A percentile compares a stretch with the other conserved stretches of the same genome.
phyloP scores from a whole-genome alignment of 176 grass and related monocot genomes.

The Oryza longistaminata region DNA sequence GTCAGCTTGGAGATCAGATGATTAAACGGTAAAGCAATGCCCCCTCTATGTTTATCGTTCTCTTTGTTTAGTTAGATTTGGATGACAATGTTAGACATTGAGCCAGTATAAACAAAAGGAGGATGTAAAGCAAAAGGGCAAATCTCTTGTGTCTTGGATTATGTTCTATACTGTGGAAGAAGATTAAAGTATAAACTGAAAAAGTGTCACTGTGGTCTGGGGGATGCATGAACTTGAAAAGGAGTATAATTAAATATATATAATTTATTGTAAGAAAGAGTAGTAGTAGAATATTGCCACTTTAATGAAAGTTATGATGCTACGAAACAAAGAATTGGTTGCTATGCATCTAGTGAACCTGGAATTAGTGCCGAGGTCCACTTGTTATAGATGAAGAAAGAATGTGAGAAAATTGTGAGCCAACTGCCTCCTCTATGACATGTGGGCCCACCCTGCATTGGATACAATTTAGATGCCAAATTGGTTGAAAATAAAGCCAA shows the following conservation, averaged over 20 bases:
- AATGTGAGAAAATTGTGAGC: not conserved
- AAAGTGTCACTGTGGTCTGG: not conserved
- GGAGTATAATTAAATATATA: not conserved
- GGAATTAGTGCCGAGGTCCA: not conserved
- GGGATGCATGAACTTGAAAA: not conserved
- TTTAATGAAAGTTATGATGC: slow-evolving; percentile 29
- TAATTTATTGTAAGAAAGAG: not conserved
- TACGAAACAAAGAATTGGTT: slow-evolving; percentile 22
- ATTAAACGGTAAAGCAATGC: slow-evolving; percentile 21
- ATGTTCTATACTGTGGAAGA: not conserved
- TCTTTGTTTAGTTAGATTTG: slow-evolving; percentile 30
- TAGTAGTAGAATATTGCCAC: slow-evolving; percentile 17
- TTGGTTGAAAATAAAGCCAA: not conserved
- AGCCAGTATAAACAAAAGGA: not conserved
- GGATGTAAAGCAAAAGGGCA: not conserved
- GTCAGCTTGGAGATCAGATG: not conserved
- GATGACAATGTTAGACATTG: slow-evolving; percentile 17
- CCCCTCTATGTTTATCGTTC: slow-evolving; percentile 12
- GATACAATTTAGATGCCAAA: not conserved
- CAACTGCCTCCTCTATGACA: not conserved
- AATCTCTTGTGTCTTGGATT: slow-evolving; percentile 15
- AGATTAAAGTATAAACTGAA: not conserved
- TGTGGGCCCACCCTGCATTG: not conserved
- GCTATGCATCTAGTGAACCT: slow-evolving; percentile 19
- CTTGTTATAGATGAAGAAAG: not conserved